phyloP scores from a whole-genome alignment of 2,329 filamentous ascomycete species.

The Talaromyces sp. region DNA sequence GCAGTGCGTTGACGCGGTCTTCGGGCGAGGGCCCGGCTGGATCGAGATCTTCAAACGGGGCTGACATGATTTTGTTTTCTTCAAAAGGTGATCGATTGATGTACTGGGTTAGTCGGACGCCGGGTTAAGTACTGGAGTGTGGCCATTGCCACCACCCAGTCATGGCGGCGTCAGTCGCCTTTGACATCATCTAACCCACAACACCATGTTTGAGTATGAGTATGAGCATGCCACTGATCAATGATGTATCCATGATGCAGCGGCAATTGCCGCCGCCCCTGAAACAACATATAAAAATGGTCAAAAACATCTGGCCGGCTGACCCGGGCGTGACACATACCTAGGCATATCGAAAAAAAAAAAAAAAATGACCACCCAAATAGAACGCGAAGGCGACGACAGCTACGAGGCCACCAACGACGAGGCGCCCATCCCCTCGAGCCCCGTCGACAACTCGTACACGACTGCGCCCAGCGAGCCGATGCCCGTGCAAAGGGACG shows the following conservation, averaged over 20 bases:
- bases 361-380: slow-evolving; percentile 20
- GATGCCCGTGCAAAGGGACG: slow-evolving; percentile 21
- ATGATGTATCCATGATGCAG: background rate
- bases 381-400: slow-evolving; percentile 24
- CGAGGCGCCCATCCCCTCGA: slow-evolving; percentile 18
- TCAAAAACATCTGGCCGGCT: no score
- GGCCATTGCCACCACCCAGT: background rate
- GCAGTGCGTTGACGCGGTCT: slow-evolving; percentile 14
- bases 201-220: background rate
- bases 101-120: no score
- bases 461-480: slow-evolving; percentile 12
- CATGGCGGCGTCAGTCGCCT: background rate
- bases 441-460: slow-evolving; percentile 20
- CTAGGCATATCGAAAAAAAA: background rate
- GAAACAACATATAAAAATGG: background rate
- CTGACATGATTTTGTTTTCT: background rate
- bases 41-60: slow-evolving; percentile 11
- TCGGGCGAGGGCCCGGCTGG: slow-evolving; percentile 12
- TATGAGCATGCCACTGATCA: background rate
- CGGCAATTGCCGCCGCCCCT: background rate
- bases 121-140: background rate
- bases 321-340: background rate
- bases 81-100: no score
- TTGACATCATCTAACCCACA: background rate
- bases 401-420: slow-evolving; percentile 24